These are phyloP conservation scores for Globisporangium heterothallicum DNA, from an alignment of 352 stramenopile genomes.

Conservation along the genomic window DNA sequence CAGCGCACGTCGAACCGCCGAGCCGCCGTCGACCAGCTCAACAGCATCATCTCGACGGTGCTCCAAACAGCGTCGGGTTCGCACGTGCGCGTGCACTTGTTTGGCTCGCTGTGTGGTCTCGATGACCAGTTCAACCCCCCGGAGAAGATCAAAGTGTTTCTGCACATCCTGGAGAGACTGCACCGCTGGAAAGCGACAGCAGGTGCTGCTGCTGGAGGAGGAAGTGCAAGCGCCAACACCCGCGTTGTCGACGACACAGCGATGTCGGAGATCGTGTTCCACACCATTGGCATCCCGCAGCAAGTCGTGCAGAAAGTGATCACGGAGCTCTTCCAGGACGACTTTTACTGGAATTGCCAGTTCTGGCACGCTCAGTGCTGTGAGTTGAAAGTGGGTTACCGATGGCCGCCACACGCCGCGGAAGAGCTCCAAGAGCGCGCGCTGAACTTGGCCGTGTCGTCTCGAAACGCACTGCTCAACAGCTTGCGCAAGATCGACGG, in stretches of 20 bases:
- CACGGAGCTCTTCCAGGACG: slow-evolving; percentile 60
- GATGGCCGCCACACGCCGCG: slow-evolving; percentile 42
- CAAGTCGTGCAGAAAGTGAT: slow-evolving; percentile 51
- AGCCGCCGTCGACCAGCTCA: slow-evolving; percentile 50
- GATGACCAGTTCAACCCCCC: slow-evolving; percentile 49
- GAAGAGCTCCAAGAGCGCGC: slow-evolving; percentile 62
- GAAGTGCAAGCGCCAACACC: slow-evolving; percentile 17
- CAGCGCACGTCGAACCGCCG: slow-evolving; percentile 42
- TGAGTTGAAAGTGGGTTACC: slow-evolving; percentile 47
- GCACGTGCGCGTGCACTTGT: slow-evolving; percentile 51
- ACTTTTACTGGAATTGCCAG: slow-evolving; percentile 77
- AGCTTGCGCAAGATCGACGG: slow-evolving; percentile 67
- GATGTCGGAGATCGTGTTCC: slow-evolving; percentile 55
- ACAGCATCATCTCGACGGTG: slow-evolving; percentile 43
- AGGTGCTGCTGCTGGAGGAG: neutral
- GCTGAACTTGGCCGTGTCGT: slow-evolving; percentile 30
- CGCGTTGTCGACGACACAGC: slow-evolving; percentile 22
- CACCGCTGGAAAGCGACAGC: slow-evolving; percentile 39
- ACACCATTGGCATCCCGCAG: slow-evolving; percentile 60
- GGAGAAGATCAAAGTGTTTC: slow-evolving; percentile 62
- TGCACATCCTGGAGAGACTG: slow-evolving; percentile 58
- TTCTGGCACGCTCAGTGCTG: slow-evolving; percentile 61
- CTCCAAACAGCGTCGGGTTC: slow-evolving; percentile 30
- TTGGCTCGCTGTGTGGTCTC: slow-evolving; percentile 58
- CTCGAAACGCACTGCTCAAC: slow-evolving; percentile 50